phyloP scores from a whole-genome alignment of 75 land plant genomes.

The Isoetes taiwanensis region DNA sequence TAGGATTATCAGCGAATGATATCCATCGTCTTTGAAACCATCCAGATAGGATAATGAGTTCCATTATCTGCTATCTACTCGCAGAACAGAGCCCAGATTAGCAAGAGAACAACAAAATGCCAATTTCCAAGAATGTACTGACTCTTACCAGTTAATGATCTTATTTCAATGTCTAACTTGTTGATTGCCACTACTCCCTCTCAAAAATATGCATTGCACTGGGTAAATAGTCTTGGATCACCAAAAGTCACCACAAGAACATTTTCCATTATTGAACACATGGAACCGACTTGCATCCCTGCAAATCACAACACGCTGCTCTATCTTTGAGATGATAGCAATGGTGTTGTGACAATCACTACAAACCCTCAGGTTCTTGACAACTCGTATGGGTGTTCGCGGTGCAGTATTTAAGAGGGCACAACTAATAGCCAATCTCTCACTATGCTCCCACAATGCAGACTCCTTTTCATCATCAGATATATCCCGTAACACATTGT shows the following conservation, averaged over 20 bases:
- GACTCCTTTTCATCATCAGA: background rate
- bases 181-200: too few relatives aligned
- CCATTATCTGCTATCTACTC: too few relatives aligned
- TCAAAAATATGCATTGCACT: too few relatives aligned
- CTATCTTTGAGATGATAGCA: slow-evolving; percentile 30
- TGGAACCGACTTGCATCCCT: slow-evolving; percentile 49
- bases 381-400: slow-evolving; percentile 18
- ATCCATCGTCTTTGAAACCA: too few relatives aligned
- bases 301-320: slow-evolving; percentile 28
- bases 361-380: slow-evolving; percentile 40
- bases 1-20: too few relatives aligned
- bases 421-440: background rate
- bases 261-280: slow-evolving; percentile 33
- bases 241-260: slow-evolving; percentile 54
- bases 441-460: slow-evolving; percentile 4
- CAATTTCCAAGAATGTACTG: too few relatives aligned
- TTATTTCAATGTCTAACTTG: too few relatives aligned
- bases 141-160: too few relatives aligned
- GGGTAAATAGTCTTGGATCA: too few relatives aligned
- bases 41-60: too few relatives aligned
- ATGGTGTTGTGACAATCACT: slow-evolving; percentile 35
- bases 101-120: too few relatives aligned
- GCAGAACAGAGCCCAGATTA: too few relatives aligned
- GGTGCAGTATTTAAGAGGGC: slow-evolving; percentile 1
- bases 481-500: background rate